phyloP scores from a whole-genome alignment of 805 yeast species.

The Aciculoconidium aculeatum region DNA sequence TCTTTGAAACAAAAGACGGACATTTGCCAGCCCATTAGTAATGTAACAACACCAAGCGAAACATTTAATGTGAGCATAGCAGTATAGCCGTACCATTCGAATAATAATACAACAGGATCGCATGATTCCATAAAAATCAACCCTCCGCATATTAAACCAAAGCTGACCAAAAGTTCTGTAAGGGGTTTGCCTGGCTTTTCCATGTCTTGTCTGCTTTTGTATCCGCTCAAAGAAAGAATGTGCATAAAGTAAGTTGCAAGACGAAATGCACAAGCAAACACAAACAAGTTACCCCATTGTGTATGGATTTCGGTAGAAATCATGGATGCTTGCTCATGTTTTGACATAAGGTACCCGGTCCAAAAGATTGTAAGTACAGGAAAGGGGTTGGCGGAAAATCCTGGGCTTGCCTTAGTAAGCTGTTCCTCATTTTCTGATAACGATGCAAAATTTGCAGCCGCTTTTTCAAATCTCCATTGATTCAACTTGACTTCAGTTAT shows the following conservation, averaged over 20 bases:
- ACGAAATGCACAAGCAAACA: constrained; percentile 79
- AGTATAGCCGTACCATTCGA: constrained; percentile 78
- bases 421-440: too few species aligned
- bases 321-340: constrained; percentile 79
- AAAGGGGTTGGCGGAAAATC: constrained; percentile 89
- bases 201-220: constrained; percentile 9
- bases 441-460: constrained; percentile 21
- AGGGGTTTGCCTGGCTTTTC: constrained; percentile 55
- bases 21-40: constrained; percentile 89
- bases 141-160: constrained; percentile 84
- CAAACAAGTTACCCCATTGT: constrained; percentile 88
- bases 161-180: constrained; percentile 76
- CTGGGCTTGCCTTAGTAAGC: constrained; percentile 46
- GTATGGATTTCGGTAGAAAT: constrained; percentile 75
- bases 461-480: constrained; percentile 51
- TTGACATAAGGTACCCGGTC: constrained; percentile 95
- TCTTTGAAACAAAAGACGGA: constrained; percentile 56
- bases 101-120: constrained; percentile 74
- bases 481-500: constrained; percentile 65
- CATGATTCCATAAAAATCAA: constrained; percentile 88
- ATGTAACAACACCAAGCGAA: constrained; percentile 69
- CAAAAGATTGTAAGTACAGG: constrained; percentile 90
- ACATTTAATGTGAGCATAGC: constrained; percentile 89
- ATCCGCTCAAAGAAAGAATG: constrained; percentile 30
- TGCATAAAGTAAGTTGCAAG: constrained; percentile 55